Percentiles rank a stretch among this genome's conserved stretches.
Conservation (phyloP, 257 asterid genomes). For the Solanum sejunctum region DNA sequence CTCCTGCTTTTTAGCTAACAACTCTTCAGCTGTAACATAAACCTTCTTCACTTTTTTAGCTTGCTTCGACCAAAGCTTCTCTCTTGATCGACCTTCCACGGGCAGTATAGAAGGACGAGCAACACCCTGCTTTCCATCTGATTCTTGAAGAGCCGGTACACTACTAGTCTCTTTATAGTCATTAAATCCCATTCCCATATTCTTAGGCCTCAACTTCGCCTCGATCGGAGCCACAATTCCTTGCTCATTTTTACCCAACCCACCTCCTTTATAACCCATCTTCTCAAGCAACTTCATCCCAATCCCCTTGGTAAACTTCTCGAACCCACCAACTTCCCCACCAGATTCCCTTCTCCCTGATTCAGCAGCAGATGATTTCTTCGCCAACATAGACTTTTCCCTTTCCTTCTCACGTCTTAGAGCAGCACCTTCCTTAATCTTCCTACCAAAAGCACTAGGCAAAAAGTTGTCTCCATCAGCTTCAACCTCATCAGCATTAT, state of each 20-base stretch:
- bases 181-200: too few relatives aligned
- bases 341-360: slow-evolving; percentile 26
- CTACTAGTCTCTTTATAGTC: too few relatives aligned
- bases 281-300: slow-evolving; percentile 66
- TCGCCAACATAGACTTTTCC: slow-evolving; percentile 45
- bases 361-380: slow-evolving; percentile 26
- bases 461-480: slow-evolving; percentile 34
- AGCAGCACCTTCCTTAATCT: slow-evolving; percentile 58
- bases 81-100: slow-evolving; percentile 29
- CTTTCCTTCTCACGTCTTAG: slow-evolving; percentile 48
- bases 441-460: slow-evolving; percentile 68
- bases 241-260: slow-evolving; percentile 80
- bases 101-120: slow-evolving; percentile 20
- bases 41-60: slow-evolving; percentile 40
- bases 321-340: slow-evolving; percentile 52
- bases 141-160: too few relatives aligned
- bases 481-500: not conserved
- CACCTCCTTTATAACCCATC: slow-evolving; percentile 95
- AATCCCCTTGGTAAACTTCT: slow-evolving; percentile 68
- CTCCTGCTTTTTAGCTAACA: too few relatives aligned
- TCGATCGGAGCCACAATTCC: slow-evolving; percentile 5
- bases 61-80: slow-evolving; percentile 73
- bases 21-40: too few relatives aligned
- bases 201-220: too few relatives aligned
- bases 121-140: not conserved